Evolutionary conservation across 2,329 filamentous ascomycete genomes (phyloP).

Genomic region (Stagonosporopsis rhizophila): DNA sequence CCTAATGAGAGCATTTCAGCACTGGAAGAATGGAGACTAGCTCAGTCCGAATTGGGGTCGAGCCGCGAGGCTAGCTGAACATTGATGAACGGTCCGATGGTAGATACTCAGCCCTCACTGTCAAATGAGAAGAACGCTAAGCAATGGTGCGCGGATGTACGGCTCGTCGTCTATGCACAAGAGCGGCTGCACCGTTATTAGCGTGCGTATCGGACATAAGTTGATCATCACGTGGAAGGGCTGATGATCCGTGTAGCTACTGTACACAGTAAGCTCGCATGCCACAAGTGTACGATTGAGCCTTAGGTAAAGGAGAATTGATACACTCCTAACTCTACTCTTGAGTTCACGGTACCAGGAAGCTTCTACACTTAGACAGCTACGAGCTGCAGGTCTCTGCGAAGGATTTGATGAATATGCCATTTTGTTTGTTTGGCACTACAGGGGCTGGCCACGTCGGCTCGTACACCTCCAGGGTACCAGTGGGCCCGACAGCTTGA

Average conservation of each 20-base stretch:
- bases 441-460: too few relatives aligned
- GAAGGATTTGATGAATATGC: too few relatives aligned
- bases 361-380: too few relatives aligned
- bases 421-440: too few relatives aligned
- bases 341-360: too few relatives aligned
- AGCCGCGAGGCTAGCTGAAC: not conserved
- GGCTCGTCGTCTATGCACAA: not conserved
- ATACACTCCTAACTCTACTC: too few relatives aligned
- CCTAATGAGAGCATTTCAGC: not conserved
- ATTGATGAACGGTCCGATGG: not conserved
- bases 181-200: slow-evolving; percentile 3
- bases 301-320: too few relatives aligned
- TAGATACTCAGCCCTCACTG: not conserved
- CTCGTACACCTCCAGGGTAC: too few relatives aligned
- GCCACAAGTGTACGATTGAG: too few relatives aligned
- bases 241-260: not conserved
- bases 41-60: not conserved
- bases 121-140: slow-evolving; percentile 1
- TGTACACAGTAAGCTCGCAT: too few relatives aligned
- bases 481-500: too few relatives aligned
- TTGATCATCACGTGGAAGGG: slow-evolving; percentile 2
- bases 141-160: not conserved
- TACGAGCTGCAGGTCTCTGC: too few relatives aligned
- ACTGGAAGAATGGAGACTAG: not conserved
- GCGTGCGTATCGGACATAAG: not conserved